Conservation (phyloP, 2,329 filamentous ascomycete species). For the Endothia cerciana region DNA sequence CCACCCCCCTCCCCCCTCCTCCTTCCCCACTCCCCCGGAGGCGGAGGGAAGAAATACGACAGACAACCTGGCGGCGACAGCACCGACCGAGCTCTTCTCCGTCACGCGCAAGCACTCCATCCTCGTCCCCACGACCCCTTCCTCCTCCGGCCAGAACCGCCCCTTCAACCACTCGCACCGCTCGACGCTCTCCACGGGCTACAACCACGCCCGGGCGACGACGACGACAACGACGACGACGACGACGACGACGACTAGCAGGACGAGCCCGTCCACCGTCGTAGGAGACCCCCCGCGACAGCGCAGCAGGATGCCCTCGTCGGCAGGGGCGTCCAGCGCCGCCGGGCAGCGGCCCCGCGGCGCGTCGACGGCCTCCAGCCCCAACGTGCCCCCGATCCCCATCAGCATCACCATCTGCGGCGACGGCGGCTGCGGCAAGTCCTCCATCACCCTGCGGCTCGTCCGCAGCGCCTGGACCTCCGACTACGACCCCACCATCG, state of each 20-base stretch:
- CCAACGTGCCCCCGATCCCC: slow-evolving; percentile 51
- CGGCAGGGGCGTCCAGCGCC: slow-evolving; percentile 19
- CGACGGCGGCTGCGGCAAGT: slow-evolving; percentile 84
- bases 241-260: too few species aligned
- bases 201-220: slow-evolving; percentile 3
- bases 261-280: background rate
- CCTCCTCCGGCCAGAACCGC: slow-evolving; percentile 21
- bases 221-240: too few species aligned
- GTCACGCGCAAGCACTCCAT: slow-evolving; percentile 30
- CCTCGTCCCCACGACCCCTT: slow-evolving; percentile 25
- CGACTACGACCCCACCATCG: slow-evolving; percentile 80
- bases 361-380: slow-evolving; percentile 26
- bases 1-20: slow-evolving; percentile 1
- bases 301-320: slow-evolving; percentile 27
- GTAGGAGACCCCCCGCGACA: slow-evolving; percentile 3
- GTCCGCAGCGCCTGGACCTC: slow-evolving; percentile 84
- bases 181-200: slow-evolving; percentile 19
- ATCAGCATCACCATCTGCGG: slow-evolving; percentile 84
- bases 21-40: background rate
- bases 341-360: slow-evolving; percentile 24
- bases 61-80: slow-evolving; percentile 25
- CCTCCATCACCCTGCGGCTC: slow-evolving; percentile 80
- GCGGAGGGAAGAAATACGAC: background rate
- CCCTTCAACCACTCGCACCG: slow-evolving; percentile 25
- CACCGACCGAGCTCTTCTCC: slow-evolving; percentile 28